Percentiles rank a stretch among this genome's conserved stretches.
These are phyloP conservation scores for Articulospora tetracladia DNA, from an alignment of 495 filamentous ascomycete species.

Conservation along the genomic window DNA sequence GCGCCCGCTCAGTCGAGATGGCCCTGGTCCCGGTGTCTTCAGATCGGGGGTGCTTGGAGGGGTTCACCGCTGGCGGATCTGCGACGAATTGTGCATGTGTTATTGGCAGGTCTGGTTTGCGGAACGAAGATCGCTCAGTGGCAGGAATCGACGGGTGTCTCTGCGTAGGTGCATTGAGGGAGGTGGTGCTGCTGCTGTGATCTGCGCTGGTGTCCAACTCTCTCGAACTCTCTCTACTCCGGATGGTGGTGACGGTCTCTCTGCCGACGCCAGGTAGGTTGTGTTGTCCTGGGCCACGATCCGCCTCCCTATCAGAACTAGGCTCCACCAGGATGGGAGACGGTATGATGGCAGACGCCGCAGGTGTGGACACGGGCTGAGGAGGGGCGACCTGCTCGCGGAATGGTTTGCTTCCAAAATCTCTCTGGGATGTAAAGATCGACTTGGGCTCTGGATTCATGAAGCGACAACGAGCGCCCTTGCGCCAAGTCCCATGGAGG, in stretches of 20 bases:
- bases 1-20: slow-evolving; percentile 9
- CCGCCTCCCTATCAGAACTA: slow-evolving; percentile 1
- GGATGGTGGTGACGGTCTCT: not conserved
- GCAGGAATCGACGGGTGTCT: not conserved
- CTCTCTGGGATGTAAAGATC: slow-evolving; percentile 21
- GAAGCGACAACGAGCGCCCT: slow-evolving; percentile 1
- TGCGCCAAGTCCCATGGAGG: not conserved
- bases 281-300: not conserved
- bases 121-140: not conserved
- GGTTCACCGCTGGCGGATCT: not conserved
- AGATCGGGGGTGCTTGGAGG: slow-evolving; percentile 17
- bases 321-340: not conserved
- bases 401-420: slow-evolving; percentile 12
- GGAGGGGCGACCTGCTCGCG: not conserved
- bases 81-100: not conserved
- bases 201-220: not conserved
- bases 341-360: not conserved
- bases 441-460: slow-evolving; percentile 22
- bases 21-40: slow-evolving; percentile 1
- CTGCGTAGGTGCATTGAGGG: not conserved
- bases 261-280: not conserved
- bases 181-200: not conserved
- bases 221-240: not conserved
- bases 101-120: slow-evolving; percentile 7
- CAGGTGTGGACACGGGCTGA: not conserved